These are phyloP conservation scores for Tolypocladium amazonense DNA, from an alignment of 2,329 filamentous ascomycete genomes.

Conservation along the genomic window DNA sequence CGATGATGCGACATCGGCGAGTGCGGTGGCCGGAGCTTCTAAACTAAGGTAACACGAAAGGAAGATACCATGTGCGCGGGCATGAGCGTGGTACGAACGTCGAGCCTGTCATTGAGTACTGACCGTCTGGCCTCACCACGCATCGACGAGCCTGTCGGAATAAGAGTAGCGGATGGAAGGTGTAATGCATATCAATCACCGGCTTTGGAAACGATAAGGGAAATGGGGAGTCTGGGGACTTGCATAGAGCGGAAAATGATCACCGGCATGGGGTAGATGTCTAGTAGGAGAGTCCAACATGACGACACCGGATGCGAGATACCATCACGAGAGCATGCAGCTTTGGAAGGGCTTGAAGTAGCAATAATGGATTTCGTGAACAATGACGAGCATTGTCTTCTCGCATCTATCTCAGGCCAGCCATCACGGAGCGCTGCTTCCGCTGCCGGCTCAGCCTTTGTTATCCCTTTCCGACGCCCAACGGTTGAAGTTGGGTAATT, in stretches of 20 bases:
- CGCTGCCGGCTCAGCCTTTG: not conserved
- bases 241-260: not conserved
- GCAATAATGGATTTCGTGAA: not conserved
- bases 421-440: not conserved
- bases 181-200: not conserved
- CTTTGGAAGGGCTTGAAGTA: not conserved
- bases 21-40: slow-evolving; percentile 3
- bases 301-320: not conserved
- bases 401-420: not conserved
- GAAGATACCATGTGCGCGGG: slow-evolving; percentile 5
- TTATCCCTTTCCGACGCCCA: not conserved
- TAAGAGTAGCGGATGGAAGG: not conserved
- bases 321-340: not conserved
- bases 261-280: not conserved
- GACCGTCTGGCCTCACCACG: not conserved
- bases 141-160: not conserved
- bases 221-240: not conserved
- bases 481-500: not conserved
- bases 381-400: not conserved
- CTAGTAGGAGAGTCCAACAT: not conserved
- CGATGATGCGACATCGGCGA: slow-evolving; percentile 4
- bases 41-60: slow-evolving; percentile 2
- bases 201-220: not conserved
- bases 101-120: not conserved
- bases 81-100: slow-evolving; percentile 2